These are phyloP conservation scores for Epichloe elymi DNA, from an alignment of 2,329 filamentous ascomycete genomes.

Conservation along the genomic window DNA sequence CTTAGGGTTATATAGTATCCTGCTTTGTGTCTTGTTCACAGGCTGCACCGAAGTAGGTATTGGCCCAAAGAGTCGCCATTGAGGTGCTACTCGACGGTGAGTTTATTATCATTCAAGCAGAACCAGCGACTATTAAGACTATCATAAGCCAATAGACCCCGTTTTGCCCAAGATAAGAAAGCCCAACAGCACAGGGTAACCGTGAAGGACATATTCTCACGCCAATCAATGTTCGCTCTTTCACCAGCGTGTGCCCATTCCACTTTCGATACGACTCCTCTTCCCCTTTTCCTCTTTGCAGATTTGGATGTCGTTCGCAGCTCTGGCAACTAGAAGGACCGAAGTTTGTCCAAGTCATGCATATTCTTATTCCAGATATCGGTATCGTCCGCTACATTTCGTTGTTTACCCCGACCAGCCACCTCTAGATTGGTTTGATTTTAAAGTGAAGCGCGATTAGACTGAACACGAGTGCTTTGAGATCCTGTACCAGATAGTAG, in stretches of 20 bases:
- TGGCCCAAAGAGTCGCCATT: too few species aligned
- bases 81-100: not conserved
- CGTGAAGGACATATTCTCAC: not conserved
- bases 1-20: too few species aligned
- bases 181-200: too few species aligned
- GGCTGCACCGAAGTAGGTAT: too few species aligned
- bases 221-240: not conserved
- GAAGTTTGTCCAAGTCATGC: too few species aligned
- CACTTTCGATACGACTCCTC: not conserved
- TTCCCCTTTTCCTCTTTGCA: not conserved
- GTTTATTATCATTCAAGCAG: not conserved
- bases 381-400: too few species aligned
- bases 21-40: too few species aligned
- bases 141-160: too few species aligned
- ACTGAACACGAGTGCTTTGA: constrained; percentile 94
- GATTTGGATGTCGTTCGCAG: not conserved
- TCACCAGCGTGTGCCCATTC: too few species aligned
- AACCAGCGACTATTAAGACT: too few species aligned
- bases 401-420: not conserved
- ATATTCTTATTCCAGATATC: too few species aligned
- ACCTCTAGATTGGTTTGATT: constrained; percentile 58
- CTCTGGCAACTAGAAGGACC: not conserved
- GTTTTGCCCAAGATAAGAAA: too few species aligned
- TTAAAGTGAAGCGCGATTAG: constrained; percentile 97
- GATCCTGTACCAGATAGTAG: constrained; percentile 95